Percentiles rank a stretch among this genome's conserved stretches.
Evolutionary conservation across 495 filamentous ascomycete species (phyloP).

Genomic region (Trichodelitschia bisporula): DNA sequence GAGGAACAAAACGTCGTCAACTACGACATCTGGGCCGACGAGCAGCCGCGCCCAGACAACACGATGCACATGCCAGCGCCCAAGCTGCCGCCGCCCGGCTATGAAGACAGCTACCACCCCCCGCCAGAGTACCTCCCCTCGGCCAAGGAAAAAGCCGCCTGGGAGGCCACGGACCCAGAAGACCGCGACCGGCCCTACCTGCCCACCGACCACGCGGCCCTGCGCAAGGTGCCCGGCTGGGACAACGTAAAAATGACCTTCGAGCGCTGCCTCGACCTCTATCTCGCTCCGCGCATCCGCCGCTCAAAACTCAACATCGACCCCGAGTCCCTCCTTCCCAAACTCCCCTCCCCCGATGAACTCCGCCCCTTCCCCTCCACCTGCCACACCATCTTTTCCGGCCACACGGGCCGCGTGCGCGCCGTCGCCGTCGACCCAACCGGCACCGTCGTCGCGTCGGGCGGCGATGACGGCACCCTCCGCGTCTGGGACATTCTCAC

Average conservation of each 20-base stretch:
- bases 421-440: constrained; percentile 55
- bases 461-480: constrained; percentile 84
- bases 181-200: constrained; percentile 79
- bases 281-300: constrained; percentile 76
- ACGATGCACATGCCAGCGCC: constrained; percentile 92
- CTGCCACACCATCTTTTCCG: constrained; percentile 58
- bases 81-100: constrained; percentile 79
- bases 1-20: constrained; percentile 33
- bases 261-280: constrained; percentile 83
- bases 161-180: constrained; percentile 73
- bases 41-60: constrained; percentile 59
- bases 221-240: constrained; percentile 86
- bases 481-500: constrained; percentile 75
- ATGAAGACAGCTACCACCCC: constrained; percentile 91
- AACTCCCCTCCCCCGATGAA: constrained; percentile 83
- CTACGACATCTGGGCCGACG: constrained; percentile 91
- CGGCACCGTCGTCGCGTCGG: constrained; percentile 61
- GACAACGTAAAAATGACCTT: constrained; percentile 82
- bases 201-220: constrained; percentile 51
- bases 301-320: constrained; percentile 93
- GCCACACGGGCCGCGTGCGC: constrained; percentile 74
- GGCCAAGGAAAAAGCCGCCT: constrained; percentile 58
- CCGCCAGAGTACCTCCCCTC: constrained; percentile 83
- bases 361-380: constrained; percentile 81
- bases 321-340: constrained; percentile 76